These are phyloP conservation scores for Amanita pseudoporphyria DNA, from an alignment of 768 basidiomycete genomes.

Conservation along the genomic window DNA sequence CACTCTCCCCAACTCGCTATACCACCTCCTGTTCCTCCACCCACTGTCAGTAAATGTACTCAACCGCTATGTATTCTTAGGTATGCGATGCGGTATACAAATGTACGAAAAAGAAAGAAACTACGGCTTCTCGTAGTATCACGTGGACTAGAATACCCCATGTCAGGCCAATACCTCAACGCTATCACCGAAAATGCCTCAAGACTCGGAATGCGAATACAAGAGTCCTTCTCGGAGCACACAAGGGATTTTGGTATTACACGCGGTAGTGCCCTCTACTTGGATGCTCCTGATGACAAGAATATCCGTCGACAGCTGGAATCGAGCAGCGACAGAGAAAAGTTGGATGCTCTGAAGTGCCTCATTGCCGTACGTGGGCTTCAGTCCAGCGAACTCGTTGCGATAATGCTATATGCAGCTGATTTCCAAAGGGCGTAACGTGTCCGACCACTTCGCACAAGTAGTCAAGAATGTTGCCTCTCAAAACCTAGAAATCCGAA, in stretches of 20 bases:
- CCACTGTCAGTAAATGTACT: too few species aligned
- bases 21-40: too few species aligned
- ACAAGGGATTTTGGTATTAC: slow-evolving; percentile 62
- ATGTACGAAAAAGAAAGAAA: too few species aligned
- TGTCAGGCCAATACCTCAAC: slow-evolving; percentile 39
- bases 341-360: slow-evolving; percentile 91
- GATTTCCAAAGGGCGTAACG: slow-evolving; percentile 87
- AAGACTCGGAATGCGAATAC: slow-evolving; percentile 71
- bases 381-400: neutral
- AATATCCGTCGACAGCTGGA: slow-evolving; percentile 80
- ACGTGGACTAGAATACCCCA: slow-evolving; percentile 8
- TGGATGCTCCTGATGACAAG: slow-evolving; percentile 73
- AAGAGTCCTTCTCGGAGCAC: slow-evolving; percentile 75
- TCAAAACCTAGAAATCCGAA: slow-evolving; percentile 86
- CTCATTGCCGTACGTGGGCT: slow-evolving; percentile 71
- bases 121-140: too few species aligned
- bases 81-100: too few species aligned
- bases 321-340: slow-evolving; percentile 80
- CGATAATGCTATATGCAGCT: slow-evolving; percentile 39
- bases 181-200: slow-evolving; percentile 75
- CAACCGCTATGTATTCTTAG: too few species aligned
- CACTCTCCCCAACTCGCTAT: too few species aligned
- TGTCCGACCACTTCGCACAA: slow-evolving; percentile 90
- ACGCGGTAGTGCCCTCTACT: slow-evolving; percentile 47
- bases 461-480: slow-evolving; percentile 97